Percentiles rank a stretch among this genome's conserved stretches.
Evolutionary conservation across 108 stramenopile species (phyloP).

Genomic region (Cyclotella atomus): DNA sequence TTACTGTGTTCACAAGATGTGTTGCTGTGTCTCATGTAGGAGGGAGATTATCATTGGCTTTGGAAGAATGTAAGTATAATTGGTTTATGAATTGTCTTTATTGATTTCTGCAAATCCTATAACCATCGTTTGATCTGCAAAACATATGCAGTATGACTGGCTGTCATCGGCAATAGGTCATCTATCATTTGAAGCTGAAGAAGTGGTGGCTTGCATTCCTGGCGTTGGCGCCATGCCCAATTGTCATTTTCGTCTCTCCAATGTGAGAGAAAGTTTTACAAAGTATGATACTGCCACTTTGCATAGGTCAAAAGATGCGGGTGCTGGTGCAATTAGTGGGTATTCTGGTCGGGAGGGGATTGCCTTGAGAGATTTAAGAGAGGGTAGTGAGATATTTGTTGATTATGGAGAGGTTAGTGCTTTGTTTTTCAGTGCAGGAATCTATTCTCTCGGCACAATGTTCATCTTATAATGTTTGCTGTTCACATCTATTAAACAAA

Average conservation of each 20-base stretch:
- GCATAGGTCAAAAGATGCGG: constrained; percentile 57
- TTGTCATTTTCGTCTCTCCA: constrained; percentile 50
- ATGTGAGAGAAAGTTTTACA: constrained; percentile 42
- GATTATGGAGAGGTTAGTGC: constrained; percentile 56
- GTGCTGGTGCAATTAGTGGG: constrained; percentile 59
- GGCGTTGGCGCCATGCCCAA: constrained; percentile 60
- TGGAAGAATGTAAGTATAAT: constrained; percentile 22
- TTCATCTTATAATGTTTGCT: too few species aligned
- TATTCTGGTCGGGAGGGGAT: constrained; percentile 40
- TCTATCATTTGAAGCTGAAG: constrained; percentile 34
- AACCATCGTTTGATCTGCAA: too few species aligned
- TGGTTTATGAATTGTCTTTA: too few species aligned
- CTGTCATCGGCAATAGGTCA: constrained; percentile 22
- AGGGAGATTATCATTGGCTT: constrained; percentile 23
- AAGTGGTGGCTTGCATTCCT: constrained; percentile 33
- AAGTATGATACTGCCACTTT: constrained; percentile 43
- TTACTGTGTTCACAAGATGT: too few species aligned
- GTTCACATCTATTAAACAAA: background rate
- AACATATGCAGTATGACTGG: constrained; percentile 36
- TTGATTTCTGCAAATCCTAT: too few species aligned
- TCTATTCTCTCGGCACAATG: too few species aligned
- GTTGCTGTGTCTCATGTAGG: background rate
- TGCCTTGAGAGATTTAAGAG: constrained; percentile 49
- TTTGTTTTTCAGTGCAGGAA: too few species aligned
- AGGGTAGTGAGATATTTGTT: constrained; percentile 68